Evolutionary conservation across 371 early-diverging fungal species (phyloP), one percentile per base, ranked within the genome.

Genomic region (Blastocladiella emersonii): DNA sequence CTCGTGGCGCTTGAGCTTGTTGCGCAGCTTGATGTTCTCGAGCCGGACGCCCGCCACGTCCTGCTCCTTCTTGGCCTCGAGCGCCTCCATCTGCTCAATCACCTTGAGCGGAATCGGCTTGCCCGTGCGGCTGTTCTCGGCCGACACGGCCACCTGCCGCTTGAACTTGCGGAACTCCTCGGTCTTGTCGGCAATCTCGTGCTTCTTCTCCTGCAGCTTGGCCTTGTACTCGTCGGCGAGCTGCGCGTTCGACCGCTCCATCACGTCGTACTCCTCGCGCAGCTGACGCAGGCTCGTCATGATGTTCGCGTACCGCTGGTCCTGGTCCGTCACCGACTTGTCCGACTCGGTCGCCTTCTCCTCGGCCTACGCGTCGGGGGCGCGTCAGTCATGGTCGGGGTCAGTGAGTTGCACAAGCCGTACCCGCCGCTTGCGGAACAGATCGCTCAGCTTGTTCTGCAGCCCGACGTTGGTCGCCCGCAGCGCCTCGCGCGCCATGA

Each of bases 21-120:
- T 78, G 61, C 76, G 32, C 63, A 79, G 63, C 68, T 76, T 75
- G 61, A 79, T 79, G 61, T 79, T 72, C 35, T 77, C 80, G 48
- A 79, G 60, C 34, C 76, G 37, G 4, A 79, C 77, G 15, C 71
- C 73, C 1, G 71, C 73, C 5, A 79, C 80, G 56, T 79, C 80
- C 34, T 57, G 65, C 48, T 77, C 77, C 65, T 78, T 78, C 49
- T 68, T 66, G 35, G 62, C 63, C 63, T 77, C 78, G 12, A 65
- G 66, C 0, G 70, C 67, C 61, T 76, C 77, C 23, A 79, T 62
- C 53, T 65, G 69, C 17, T 78, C 76, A 23, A 78, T 62, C 7
- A 67, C 61, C 60, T 75, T 76, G 5, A 61, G 44, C 5, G 76
- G 74, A 12, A 79, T 49, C 1, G 65, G 53, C 62, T 76, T 71